Base-by-base conservation (phyloP, 2,329 filamentous ascomycete species). In the Bimuria novae-zelandiae region DNA sequence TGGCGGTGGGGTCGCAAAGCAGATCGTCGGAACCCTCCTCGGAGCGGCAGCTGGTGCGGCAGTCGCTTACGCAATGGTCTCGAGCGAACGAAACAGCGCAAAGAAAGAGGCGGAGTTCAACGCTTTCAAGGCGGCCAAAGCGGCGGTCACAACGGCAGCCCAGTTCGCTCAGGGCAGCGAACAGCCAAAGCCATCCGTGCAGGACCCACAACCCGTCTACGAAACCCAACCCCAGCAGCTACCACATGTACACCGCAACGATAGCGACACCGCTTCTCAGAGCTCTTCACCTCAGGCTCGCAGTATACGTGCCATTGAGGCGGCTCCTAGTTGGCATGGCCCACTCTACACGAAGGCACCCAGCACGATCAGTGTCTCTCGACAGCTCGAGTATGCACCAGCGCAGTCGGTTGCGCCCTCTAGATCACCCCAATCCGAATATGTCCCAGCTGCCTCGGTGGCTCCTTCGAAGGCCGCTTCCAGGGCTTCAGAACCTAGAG, bases 21-120 rank as follows among this genome's bases (percentile, higher is more conserved):
- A 84, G 17, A 80, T 92, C 36, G 80, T 94, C 40, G 89, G 90
- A 7, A 88, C 89, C 7, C 78, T 95, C 10, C 80, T 96, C 43
- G 90, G 90, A 37, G 89, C 89, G 27, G 90, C 89, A 14, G 89
- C 89, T 16, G 89, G 89, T 33, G 89, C 87, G 30, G 89, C 88
- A 8, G 78, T 89, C 35, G 88, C 89, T 8, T 96, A 94, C 73
- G 86, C 85, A 19, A 86, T 91, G 77, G 80, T 85, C 58, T 85
- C 83, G 60, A 80, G 81, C 54, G 86, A 89, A 58, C 66, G 70
- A 45, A 75, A 78, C 46, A 79, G 76, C 54, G 75, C 75, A 19
- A 71, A 69, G 54, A 75, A 77, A 52, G 78, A 80, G 57, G 61
- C 70, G 4, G 75, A 74, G 17, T 75, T 73, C 61, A 67, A 64